Base-by-base conservation (phyloP, 331 rosid genomes). In the Malus hybrid region DNA sequence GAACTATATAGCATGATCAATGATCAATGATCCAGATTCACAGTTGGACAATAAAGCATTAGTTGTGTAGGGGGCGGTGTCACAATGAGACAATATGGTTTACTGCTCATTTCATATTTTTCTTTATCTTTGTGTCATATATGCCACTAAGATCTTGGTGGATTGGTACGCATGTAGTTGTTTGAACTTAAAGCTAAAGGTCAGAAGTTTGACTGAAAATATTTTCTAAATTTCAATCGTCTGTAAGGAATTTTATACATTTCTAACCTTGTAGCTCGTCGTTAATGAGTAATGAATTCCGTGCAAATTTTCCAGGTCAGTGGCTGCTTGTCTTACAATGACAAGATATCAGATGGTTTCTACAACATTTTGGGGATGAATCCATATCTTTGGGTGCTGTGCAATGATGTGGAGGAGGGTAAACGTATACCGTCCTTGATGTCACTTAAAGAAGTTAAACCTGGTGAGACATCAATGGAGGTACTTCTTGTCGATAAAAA, bases 361-460 rank as follows among this genome's bases (percentile, higher is more conserved):
- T 95, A 90, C 73, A 92, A 88, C 83, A 92, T 95, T 50, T 69
- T 89, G 89, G 99, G 99, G 75, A 92, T 95, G 97, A 95, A 95
- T 80, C 99, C 99, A 50, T 90, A 92, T 87, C 81, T 95, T 15
- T 95, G 99, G 99, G 83, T 84, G 77, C 88, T 92, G 93, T 92
- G 99, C 88, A 95, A 92, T 82, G 93, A 87, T 13, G 69, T 31
- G 31, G 96, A 88, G 66, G 91, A 90, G 80, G 97, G 93, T 22
- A 86, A 71, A 69, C 73, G 70, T 78, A 54, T 88, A 27, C 99
- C 99, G 2, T 72, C 87, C 46, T 80, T 95, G 79, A 79, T 81
- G 88, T 85, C 97, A 24, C 96, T 95, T 69, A 89, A 82, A 84
- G 88, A 82, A 29, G 56, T 92, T 56, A 93, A 90, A 70, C 88